A percentile compares a stretch with the other conserved stretches of the same genome.
These are phyloP conservation scores for Eutrema salsugineum DNA, from an alignment of 441 rosid species.

Conservation along the genomic window DNA sequence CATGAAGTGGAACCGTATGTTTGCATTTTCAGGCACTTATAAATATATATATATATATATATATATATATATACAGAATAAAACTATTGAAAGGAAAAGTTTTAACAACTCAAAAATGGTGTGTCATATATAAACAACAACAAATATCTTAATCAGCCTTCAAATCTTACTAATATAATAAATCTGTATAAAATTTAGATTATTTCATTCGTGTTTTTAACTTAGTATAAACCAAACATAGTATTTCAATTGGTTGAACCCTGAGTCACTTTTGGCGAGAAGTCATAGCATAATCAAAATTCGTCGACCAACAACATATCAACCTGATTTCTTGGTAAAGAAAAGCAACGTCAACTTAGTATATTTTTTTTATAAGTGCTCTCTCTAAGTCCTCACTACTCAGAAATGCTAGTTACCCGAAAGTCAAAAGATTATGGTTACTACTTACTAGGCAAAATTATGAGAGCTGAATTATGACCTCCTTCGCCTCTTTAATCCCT, in stretches of 20 bases:
- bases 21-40: background rate
- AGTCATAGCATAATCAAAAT: background rate
- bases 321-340: background rate
- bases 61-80: background rate
- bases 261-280: background rate
- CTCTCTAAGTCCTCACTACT: background rate
- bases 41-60: background rate
- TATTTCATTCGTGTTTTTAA: background rate
- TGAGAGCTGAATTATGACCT: slow-evolving; percentile 22
- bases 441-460: slow-evolving; percentile 27
- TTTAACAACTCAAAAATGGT: background rate
- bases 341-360: background rate
- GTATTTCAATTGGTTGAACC: background rate
- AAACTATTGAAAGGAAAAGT: background rate
- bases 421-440: slow-evolving; percentile 11
- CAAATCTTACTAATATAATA: background rate
- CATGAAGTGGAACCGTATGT: slow-evolving; percentile 15
- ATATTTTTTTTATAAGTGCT: background rate
- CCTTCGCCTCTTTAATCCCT: background rate
- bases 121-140: background rate
- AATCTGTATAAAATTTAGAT: background rate
- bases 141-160: background rate
- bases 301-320: background rate
- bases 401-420: background rate
- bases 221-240: background rate